phyloP scores from a whole-genome alignment of 2,329 filamentous ascomycete species.

The Lasiodiplodia theobromae region DNA sequence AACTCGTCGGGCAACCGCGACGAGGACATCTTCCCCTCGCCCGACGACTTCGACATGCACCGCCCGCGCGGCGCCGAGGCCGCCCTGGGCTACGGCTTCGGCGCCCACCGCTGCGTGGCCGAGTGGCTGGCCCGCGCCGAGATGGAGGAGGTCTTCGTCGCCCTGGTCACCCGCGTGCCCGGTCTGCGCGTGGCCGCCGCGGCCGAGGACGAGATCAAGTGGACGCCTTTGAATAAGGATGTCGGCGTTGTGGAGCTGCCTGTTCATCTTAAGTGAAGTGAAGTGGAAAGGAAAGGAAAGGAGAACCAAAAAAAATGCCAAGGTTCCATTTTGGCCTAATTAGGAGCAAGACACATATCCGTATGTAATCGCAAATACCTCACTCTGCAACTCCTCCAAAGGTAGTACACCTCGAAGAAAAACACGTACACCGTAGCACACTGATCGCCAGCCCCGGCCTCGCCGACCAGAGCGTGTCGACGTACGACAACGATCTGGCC shows the following conservation, averaged over 20 bases:
- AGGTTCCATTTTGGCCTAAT: too few species aligned
- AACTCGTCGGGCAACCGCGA: slow-evolving; percentile 59
- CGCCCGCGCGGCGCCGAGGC: slow-evolving; percentile 43
- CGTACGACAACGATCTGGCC: slow-evolving; percentile 94
- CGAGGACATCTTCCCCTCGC: slow-evolving; percentile 36
- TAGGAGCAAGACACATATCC: too few species aligned
- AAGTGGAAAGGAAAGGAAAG: too few species aligned
- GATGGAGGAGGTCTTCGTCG: slow-evolving; percentile 55
- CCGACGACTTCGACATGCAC: slow-evolving; percentile 51
- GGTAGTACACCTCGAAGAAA: too few species aligned
- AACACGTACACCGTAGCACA: too few species aligned
- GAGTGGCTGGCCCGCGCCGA: slow-evolving; percentile 55
- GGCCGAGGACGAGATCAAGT: slow-evolving; percentile 51
- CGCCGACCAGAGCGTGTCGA: slow-evolving; percentile 77
- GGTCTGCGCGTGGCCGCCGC: slow-evolving; percentile 48
- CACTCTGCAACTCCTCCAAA: too few species aligned
- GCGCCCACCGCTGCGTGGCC: slow-evolving; percentile 56
- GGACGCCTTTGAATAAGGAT: slow-evolving; percentile 48
- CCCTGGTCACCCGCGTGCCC: slow-evolving; percentile 50
- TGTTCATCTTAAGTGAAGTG: slow-evolving; percentile 33
- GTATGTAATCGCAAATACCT: too few species aligned
- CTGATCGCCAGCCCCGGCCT: slow-evolving; percentile 84
- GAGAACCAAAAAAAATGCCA: too few species aligned
- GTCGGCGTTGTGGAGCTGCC: slow-evolving; percentile 52
- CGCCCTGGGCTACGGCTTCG: slow-evolving; percentile 51